Evolutionary conservation across 1,139 yeast species (phyloP), one percentile per base, ranked within the genome.

Genomic region (Nadsonia starkeyi-henricii): DNA sequence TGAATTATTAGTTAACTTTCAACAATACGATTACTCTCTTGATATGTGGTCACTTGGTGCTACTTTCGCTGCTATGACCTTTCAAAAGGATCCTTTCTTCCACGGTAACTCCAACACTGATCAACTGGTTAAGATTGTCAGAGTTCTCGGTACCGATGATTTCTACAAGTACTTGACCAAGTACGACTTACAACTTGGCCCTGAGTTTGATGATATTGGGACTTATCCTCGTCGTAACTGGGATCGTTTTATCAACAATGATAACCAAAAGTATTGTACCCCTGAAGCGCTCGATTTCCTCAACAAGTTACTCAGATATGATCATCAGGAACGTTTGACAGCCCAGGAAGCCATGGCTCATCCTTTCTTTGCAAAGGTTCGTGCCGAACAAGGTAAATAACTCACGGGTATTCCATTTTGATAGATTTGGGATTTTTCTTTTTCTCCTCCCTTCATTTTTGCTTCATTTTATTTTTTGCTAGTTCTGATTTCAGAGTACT

Each of bases 21-120:
- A 89, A 58, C 81, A 79, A 64, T 89, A 89, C 64, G 96, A 89
- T 65, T 89, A 89, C 62, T 83, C 95, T 3, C 72, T 89, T 50
- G 97, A 89, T 63, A 67, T 89, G 61, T 89, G 97, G 97, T 83
- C 95, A 2, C 85, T 78, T 54, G 97, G 97, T 42, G 93, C 96
- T 52, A 86, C 86, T 93, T 70, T 89, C 54, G 97, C 96, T n/a
- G 82, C 95, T 17, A 85, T 89, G 75, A 81, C 88, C n/a, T 89
- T 89, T 67, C 82, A 83, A 63, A 86, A 85, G 64, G 97, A 89
- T 60, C 97, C 97, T 1, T 86, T 89, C 60, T 89, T 89, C 73
- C 94, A 88, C 61, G 97, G 97, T 30, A 85, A 84, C 55, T 85
- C 95, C 44, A 89, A 89, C 63, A 85, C 89, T 45, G 96, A 89